Base-by-base conservation (phyloP, 352 stramenopile genomes). In the Globisporangium recalcitrans region DNA sequence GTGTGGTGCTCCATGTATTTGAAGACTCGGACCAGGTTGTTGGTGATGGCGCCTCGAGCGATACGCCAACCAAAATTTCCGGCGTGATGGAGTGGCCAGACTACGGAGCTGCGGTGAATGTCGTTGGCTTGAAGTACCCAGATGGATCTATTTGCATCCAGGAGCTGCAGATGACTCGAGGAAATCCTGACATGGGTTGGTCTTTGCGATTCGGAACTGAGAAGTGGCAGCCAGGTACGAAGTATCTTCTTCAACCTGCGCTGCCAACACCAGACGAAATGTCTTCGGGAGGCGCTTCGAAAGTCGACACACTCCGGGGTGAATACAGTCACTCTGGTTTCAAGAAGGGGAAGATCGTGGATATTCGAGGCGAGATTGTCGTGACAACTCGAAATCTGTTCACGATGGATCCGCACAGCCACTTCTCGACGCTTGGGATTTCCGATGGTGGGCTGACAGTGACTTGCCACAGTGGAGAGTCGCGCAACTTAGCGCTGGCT, bases 131-230 rank as follows among this genome's bases (percentile, higher is more conserved):
- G 21, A 75, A 63, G 56, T 80, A 83, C 61, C n/a, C 52, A 1
- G 82, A 95, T 60, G 71, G 67, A 8, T 77, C 71, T 19, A 27
- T 96, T 10, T 82, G 79, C 22, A 57, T 96, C 24, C 80, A 94
- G 67, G 88, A 96, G 68, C 67, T 93, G 22, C 80, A 93, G 34
- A 64, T 96, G 63, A 75, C 85, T 29, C 82, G 85, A 21, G 88
- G 88, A 29, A 87, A 92, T 60, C 71, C 85, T 16, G 82, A 93
- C 48, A 93, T 95, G 82, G 89, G 88, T 11, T 97, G 89, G 89
- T 81, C 72, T 40, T 57, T 94, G 64, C 81, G 87, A 9, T 97
- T 97, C 68, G 89, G 88, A 5, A 82, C 69, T 7, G 84, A 95
- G 58, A 88, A 87, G 56, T 97, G 88, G 88, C 85, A 93, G 26